Percentiles rank a stretch among this genome's conserved stretches.
Conservation (phyloP, 768 basidiomycete genomes). For the Lyophyllum shimeji region DNA sequence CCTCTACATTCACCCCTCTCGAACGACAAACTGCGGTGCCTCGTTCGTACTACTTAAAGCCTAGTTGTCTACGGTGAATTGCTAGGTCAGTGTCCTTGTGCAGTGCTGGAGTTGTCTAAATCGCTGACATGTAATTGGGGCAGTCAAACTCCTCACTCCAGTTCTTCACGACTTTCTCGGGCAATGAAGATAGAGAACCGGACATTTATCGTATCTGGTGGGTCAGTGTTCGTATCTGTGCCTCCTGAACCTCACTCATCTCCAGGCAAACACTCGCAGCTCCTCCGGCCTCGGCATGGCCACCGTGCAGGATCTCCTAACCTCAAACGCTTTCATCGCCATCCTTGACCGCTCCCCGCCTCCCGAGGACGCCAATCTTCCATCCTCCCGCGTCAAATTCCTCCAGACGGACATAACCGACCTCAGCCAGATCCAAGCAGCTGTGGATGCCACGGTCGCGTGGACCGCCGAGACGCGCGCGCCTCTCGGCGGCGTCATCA, state of each 20-base stretch:
- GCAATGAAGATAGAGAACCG: slow-evolving; percentile 49
- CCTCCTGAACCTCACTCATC: background rate
- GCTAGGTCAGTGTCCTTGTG: too few relatives aligned
- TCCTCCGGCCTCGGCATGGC: slow-evolving; percentile 60
- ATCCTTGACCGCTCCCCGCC: slow-evolving; percentile 49
- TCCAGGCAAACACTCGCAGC: slow-evolving; percentile 24
- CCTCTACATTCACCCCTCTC: too few relatives aligned
- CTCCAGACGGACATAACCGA: slow-evolving; percentile 41
- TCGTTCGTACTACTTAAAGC: too few relatives aligned
- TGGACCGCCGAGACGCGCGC: slow-evolving; percentile 42
- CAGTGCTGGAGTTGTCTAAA: too few relatives aligned
- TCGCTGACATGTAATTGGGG: too few relatives aligned
- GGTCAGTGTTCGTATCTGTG: slow-evolving; percentile 32
- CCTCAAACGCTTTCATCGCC: slow-evolving; percentile 42
- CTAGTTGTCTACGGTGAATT: too few relatives aligned
- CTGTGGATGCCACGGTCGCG: slow-evolving; percentile 35
- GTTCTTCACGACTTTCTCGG: too few relatives aligned
- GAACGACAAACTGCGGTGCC: too few relatives aligned
- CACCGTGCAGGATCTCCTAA: slow-evolving; percentile 45
- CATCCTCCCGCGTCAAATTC: slow-evolving; percentile 30
- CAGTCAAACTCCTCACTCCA: too few relatives aligned
- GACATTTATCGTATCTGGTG: slow-evolving; percentile 59
- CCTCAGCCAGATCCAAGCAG: slow-evolving; percentile 31
- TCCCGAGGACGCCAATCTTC: slow-evolving; percentile 20
- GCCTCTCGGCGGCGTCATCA: slow-evolving; percentile 54